phyloP scores from a whole-genome alignment of 371 early-diverging fungal species.

The Mucor circinelloides region DNA sequence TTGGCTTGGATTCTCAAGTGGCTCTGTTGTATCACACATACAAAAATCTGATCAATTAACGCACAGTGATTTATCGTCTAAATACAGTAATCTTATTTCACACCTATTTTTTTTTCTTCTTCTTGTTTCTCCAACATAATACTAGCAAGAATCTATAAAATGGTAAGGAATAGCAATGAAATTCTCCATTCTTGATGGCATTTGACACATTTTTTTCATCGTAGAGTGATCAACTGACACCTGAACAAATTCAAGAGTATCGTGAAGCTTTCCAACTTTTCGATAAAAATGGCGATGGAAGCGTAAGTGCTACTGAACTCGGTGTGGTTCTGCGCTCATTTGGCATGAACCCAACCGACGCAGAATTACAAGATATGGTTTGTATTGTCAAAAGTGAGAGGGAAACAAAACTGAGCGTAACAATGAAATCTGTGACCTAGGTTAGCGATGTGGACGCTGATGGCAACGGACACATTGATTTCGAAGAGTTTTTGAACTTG shows the following conservation, averaged over 20 bases:
- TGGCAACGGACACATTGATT: slow-evolving; percentile 92
- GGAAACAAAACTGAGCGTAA: not conserved
- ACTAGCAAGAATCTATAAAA: not conserved
- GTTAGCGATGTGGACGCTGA: slow-evolving; percentile 94
- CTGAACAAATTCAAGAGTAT: slow-evolving; percentile 52
- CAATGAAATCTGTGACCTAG: slow-evolving; percentile 47
- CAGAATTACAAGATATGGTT: slow-evolving; percentile 76
- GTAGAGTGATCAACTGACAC: slow-evolving; percentile 46
- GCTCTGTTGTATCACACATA: not conserved
- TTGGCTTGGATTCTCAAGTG: too few relatives aligned
- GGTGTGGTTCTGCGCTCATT: slow-evolving; percentile 44
- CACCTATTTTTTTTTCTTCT: not conserved
- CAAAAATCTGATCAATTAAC: not conserved
- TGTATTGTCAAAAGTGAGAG: not conserved
- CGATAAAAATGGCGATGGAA: slow-evolving; percentile 50
- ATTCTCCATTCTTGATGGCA: not conserved
- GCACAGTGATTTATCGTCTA: not conserved
- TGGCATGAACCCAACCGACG: slow-evolving; percentile 75
- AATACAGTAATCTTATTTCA: not conserved
- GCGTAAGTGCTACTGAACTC: slow-evolving; percentile 41
- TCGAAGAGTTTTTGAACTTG: slow-evolving; percentile 88
- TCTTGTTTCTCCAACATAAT: not conserved
- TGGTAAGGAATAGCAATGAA: not conserved
- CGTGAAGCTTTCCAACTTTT: slow-evolving; percentile 53
- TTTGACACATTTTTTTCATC: not conserved